phyloP scores from a whole-genome alignment of 768 basidiomycete genomes.

The Xerocomus brunneocitrinus region DNA sequence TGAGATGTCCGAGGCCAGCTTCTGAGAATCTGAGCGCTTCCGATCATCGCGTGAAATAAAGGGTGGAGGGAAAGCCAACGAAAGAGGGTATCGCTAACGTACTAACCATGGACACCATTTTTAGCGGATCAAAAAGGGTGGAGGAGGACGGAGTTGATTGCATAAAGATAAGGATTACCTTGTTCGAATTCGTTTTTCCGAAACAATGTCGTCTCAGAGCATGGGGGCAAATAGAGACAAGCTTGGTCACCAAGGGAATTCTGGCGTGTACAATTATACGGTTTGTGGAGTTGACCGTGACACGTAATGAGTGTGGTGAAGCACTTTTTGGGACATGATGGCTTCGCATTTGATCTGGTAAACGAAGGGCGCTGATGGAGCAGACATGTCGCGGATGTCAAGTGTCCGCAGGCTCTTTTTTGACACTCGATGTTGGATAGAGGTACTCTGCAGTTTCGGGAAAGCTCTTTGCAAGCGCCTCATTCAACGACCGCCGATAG shows the following conservation, averaged over 20 bases:
- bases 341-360: not conserved
- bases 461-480: slow-evolving; percentile 67
- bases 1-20: slow-evolving; percentile 32
- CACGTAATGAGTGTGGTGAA: slow-evolving; percentile 6
- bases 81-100: slow-evolving; percentile 14
- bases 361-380: not conserved
- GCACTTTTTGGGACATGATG: not conserved
- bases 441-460: slow-evolving; percentile 45
- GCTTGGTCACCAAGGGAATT: slow-evolving; percentile 2
- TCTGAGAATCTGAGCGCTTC: slow-evolving; percentile 28
- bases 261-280: not conserved
- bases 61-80: slow-evolving; percentile 5
- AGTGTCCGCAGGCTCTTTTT: slow-evolving; percentile 6
- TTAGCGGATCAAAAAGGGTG: slow-evolving; percentile 17
- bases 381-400: slow-evolving; percentile 4
- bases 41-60: slow-evolving; percentile 24
- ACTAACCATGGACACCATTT: slow-evolving; percentile 13
- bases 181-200: slow-evolving; percentile 13
- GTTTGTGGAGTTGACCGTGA: not conserved
- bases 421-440: slow-evolving; percentile 7
- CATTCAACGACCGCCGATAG: slow-evolving; percentile 62
- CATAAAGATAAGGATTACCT: slow-evolving; percentile 18
- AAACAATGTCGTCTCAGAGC: slow-evolving; percentile 9
- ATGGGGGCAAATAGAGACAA: slow-evolving; percentile 1
- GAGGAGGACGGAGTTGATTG: slow-evolving; percentile 8